A percentile compares a stretch with the other conserved stretches of the same genome.
Conservation (phyloP, 805 yeast genomes). For the Trichomonascus vanleenenianus region DNA sequence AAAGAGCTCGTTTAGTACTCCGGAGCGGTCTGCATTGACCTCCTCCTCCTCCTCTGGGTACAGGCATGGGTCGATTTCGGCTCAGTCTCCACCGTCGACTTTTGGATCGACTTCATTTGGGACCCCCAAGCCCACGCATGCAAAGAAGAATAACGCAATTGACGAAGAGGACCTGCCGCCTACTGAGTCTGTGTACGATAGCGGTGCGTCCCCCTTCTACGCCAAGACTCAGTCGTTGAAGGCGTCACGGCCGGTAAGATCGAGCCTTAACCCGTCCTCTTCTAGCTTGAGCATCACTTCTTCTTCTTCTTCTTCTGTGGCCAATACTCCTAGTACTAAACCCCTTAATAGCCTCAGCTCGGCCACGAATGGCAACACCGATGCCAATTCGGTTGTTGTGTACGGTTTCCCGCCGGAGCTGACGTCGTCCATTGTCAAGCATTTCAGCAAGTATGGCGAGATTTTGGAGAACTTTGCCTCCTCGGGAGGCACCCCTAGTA, state of each 20-base stretch:
- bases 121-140: conserved; percentile 19
- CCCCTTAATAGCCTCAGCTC: neutral
- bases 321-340: neutral
- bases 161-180: conserved; percentile 20
- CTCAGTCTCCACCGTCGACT: neutral
- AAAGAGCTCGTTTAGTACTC: conserved; percentile 2
- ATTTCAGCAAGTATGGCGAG: conserved; percentile 71
- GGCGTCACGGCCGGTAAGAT: neutral
- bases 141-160: conserved; percentile 11
- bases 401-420: conserved; percentile 83
- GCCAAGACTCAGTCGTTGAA: neutral
- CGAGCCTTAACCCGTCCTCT: neutral
- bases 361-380: conserved; percentile 5
- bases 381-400: conserved; percentile 65
- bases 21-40: conserved; percentile 3
- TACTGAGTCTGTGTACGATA: conserved; percentile 18
- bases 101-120: conserved; percentile 16
- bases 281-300: neutral
- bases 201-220: conserved; percentile 10
- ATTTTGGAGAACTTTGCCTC: conserved; percentile 68
- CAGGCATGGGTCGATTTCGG: conserved; percentile 5
- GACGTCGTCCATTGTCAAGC: conserved; percentile 57
- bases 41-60: neutral
- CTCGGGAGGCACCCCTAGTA: conserved; percentile 23
- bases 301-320: neutral